These are phyloP conservation scores for Leccinum laetum DNA, from an alignment of 1,284 basidiomycete species.

Conservation along the genomic window DNA sequence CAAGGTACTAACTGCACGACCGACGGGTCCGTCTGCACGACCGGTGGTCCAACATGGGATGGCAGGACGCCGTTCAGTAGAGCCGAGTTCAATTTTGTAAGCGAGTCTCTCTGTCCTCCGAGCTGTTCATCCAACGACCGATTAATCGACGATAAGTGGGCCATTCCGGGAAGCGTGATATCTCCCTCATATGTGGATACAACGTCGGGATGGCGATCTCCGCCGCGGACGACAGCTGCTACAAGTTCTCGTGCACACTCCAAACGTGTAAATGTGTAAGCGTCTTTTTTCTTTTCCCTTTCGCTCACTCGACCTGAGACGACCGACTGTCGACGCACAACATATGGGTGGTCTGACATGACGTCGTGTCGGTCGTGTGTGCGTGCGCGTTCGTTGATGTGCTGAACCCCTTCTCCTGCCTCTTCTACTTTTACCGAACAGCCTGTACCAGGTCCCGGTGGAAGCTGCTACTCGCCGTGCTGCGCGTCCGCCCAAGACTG, in stretches of 20 bases:
- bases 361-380: neutral
- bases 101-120: neutral
- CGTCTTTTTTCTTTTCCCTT: neutral
- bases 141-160: constrained; percentile 6
- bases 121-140: neutral
- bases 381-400: neutral
- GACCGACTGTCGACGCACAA: neutral
- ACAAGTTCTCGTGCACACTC: constrained; percentile 21
- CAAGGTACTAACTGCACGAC: constrained; percentile 25
- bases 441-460: constrained; percentile 23
- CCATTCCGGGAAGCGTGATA: constrained; percentile 19
- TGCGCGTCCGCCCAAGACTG: constrained; percentile 19
- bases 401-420: neutral
- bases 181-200: neutral
- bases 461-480: constrained; percentile 24
- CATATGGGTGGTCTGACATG: neutral
- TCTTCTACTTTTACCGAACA: neutral
- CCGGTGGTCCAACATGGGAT: constrained; percentile 26
- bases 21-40: constrained; percentile 18
- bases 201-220: constrained; percentile 1
- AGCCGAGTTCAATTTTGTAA: constrained; percentile 24
- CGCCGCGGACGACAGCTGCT: neutral
- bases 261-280: constrained; percentile 9
- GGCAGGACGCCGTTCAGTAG: constrained; percentile 24
- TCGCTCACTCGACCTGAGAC: neutral